Percentiles rank a stretch among this genome's conserved stretches.
Conservation (phyloP, 2,329 filamentous ascomycete genomes). For the Colletotrichum caudatum region DNA sequence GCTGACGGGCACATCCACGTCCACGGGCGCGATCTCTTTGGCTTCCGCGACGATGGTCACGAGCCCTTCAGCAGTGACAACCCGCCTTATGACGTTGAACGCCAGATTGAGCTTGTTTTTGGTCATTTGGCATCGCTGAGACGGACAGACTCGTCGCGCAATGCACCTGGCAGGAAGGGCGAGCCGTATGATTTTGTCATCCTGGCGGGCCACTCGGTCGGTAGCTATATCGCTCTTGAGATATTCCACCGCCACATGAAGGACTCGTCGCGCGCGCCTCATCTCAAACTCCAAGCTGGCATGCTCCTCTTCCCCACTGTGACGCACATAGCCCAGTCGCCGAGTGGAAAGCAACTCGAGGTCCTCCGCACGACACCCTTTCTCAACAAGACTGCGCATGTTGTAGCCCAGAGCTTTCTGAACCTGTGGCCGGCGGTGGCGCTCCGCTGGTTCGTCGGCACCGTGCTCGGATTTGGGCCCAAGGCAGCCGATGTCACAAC, state of each 20-base stretch:
- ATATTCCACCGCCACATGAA: constrained; percentile 69
- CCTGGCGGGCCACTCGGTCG: constrained; percentile 80
- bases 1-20: constrained; percentile 61
- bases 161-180: constrained; percentile 47
- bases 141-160: constrained; percentile 46
- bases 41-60: constrained; percentile 68
- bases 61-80: constrained; percentile 56
- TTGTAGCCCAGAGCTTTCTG: constrained; percentile 57
- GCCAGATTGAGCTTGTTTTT: constrained; percentile 63
- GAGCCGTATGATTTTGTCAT: constrained; percentile 69
- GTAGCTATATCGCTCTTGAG: constrained; percentile 78
- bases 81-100: constrained; percentile 64
- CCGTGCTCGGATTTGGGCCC: constrained; percentile 60
- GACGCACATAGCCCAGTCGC: constrained; percentile 74
- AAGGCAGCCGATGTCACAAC: constrained; percentile 64
- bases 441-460: constrained; percentile 58
- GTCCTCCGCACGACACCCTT: constrained; percentile 57
- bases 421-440: constrained; percentile 54
- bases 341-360: constrained; percentile 66
- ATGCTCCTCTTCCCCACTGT: constrained; percentile 81
- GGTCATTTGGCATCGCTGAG: constrained; percentile 51
- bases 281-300: constrained; percentile 61
- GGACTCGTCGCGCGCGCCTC: constrained; percentile 49
- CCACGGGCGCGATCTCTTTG: constrained; percentile 68
- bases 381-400: constrained; percentile 56